Conservation (phyloP, 148 eudicot species). For the Drosera capensis region DNA sequence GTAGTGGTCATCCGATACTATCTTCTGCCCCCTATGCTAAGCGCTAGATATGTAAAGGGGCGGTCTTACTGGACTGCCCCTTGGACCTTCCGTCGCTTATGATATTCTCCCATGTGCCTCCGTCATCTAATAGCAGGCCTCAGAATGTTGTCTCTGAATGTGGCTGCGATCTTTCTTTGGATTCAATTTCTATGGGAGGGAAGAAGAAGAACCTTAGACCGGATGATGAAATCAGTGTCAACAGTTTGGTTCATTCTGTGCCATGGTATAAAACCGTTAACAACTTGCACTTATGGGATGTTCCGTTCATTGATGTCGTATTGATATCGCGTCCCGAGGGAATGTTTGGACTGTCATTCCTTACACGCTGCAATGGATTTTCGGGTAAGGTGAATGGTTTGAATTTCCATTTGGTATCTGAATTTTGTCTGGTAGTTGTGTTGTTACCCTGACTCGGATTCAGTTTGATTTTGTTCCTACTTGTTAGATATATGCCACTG, state of each 20-base stretch:
- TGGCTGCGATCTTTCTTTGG: too few species aligned
- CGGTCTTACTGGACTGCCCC: constrained; percentile 73
- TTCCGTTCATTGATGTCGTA: constrained; percentile 47
- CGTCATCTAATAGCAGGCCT: constrained; percentile 8
- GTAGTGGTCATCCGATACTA: too few species aligned
- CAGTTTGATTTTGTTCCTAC: constrained; percentile 8
- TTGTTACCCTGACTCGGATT: neutral
- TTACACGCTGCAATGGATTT: constrained; percentile 46
- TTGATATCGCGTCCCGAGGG: constrained; percentile 77
- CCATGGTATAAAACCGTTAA: constrained; percentile 59
- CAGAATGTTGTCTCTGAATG: too few species aligned
- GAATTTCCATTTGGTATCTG: neutral
- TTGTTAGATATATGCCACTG: constrained; percentile 68
- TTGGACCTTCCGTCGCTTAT: constrained; percentile 63
- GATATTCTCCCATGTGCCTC: constrained; percentile 48
- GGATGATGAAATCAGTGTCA: constrained; percentile 22
- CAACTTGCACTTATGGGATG: constrained; percentile 41
- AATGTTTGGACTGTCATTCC: constrained; percentile 80
- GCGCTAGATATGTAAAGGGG: too few species aligned
- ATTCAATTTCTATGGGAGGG: constrained; percentile 5
- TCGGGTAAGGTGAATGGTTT: constrained; percentile 37
- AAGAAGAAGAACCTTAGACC: constrained; percentile 28
- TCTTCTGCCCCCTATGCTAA: too few species aligned
- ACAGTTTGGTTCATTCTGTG: constrained; percentile 31
- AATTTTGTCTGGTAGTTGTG: neutral